Evolutionary conservation across 192 early-diverging fungal species (phyloP), one percentile per base, ranked within the genome.

Genomic region (Borealophlyctis nickersoniae): DNA sequence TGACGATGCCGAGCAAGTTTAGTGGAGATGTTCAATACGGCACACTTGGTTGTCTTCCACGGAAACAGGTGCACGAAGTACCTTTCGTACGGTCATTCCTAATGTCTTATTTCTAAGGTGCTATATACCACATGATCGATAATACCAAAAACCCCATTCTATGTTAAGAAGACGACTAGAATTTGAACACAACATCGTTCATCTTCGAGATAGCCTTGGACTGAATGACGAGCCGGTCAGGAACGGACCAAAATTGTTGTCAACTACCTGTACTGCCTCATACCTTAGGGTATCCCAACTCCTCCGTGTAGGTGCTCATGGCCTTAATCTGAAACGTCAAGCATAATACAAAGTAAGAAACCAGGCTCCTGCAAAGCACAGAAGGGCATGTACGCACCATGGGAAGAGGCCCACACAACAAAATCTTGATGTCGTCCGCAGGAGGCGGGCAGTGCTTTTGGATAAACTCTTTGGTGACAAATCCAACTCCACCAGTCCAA

Each of bases 401-500:
- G 2, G 93, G 93, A 49, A 86, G 88, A 28, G 93, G 92, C 34
- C 95, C 95, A 72, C 95, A 95, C 19, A 97, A 69, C 31, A 97
- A 78, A 39, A 97, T 76, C 82, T 95, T 95, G 76, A 90, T 79
- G 65, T 92, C 88, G 33, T 79, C 56, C 24, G 91, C 87, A 19
- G 91, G 89, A 14, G 67, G 73, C 19, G 93, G 92, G 62, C 83
- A 79, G 69, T 81, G 68, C 65, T 90, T 60, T 23, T 79, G 68
- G 66, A 97, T 88, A 71, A 95, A 88, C 19, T 92, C 88, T 58
- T 88, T 82, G 64, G 85, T 89, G 3, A 97, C 88, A 76, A 94
- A 95, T 2, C 95, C 95, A 14, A 83, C 77, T 28, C 87, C 87
- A 52, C 92, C 92, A 39, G 75, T 87, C 95, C 95, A 97, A 19